Base-by-base conservation (phyloP, 805 yeast species). In the Wickerhamomyces subpelliculosus region DNA sequence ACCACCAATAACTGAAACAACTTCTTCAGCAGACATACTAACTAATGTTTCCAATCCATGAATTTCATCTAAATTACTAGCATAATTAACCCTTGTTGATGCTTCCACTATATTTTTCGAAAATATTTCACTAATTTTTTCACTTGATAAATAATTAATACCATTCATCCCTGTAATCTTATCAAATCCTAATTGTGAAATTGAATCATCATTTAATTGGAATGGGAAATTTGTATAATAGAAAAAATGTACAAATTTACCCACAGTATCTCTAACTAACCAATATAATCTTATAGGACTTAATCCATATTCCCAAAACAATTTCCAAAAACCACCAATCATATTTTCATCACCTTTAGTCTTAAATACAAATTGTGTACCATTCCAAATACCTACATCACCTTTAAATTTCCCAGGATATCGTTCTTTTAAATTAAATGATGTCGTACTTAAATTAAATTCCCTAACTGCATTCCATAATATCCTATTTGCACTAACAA, bases 21-120 rank as follows among this genome's bases (percentile, higher is more conserved):
- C 63, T 11, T 56, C 61, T 2, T 53, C 53, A 0, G 73, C 67
- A 3, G 70, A 61, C 20, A 68, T 24, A 11, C 67, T 53, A 13
- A 71, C 70, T 21, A 62, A 35, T 1, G 67, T 55, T 1, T 66
- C 76, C 16, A 71, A 42, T 0, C 64, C 67, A 38, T 70, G 73
- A n/a, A 70, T 60, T n/a, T 63, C 54, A 33, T 60, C 49, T 8
- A 68, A 35, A 38, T 67, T 55, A 19, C 63, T 67, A 2, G 67
- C 65, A 48, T 70, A 72, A 49, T 70, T 72, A 35, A 58, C 68
- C 38, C 76, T 49, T 0, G 73, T 65, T 5, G 61, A 48, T 5
- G 70, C 55, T 42, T 69, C 70, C 19, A 67, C 44, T 10, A 70
- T 44, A 7, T 62, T 62, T 24, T 42, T 30, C 11, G 47, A 32